Evolutionary conservation across 495 filamentous ascomycete genomes (phyloP).

Genomic region (Xylaria castorea): DNA sequence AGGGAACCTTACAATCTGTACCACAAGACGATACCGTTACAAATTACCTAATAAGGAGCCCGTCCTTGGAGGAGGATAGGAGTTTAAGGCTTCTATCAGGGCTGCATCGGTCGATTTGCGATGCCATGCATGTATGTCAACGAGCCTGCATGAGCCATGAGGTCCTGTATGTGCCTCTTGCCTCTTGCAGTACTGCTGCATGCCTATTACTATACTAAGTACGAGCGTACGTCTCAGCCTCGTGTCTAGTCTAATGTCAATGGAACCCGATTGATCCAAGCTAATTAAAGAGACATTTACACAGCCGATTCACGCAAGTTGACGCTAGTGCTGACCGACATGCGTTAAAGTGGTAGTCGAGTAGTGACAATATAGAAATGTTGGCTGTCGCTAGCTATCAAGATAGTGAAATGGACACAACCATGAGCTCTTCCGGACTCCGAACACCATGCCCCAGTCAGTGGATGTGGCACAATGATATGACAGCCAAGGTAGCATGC

Average conservation of each 20-base stretch:
- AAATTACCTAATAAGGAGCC: not conserved
- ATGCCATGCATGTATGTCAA: constrained; percentile 18
- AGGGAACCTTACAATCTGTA: not conserved
- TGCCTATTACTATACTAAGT: not conserved
- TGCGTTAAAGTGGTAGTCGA: not conserved
- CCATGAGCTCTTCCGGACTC: constrained; percentile 5
- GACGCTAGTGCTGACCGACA: constrained; percentile 8
- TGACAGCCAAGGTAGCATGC: not conserved
- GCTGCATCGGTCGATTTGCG: constrained; percentile 16
- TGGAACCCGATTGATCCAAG: not conserved
- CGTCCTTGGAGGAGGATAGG: not conserved
- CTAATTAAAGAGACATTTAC: not conserved
- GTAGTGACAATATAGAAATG: not conserved
- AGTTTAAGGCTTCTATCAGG: constrained; percentile 5
- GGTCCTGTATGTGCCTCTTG: not conserved
- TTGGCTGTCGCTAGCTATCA: not conserved
- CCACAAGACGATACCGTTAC: not conserved
- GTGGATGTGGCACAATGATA: constrained; percentile 1
- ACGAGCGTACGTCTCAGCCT: constrained; percentile 14
- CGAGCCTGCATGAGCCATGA: constrained; percentile 14
- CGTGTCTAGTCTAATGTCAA: not conserved
- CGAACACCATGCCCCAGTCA: constrained; percentile 1
- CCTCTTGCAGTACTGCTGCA: not conserved
- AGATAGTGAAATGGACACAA: not conserved
- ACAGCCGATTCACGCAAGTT: not conserved